Conservation (phyloP, 2,329 filamentous ascomycete genomes). For the Pseudogymnoascus sp. region DNA sequence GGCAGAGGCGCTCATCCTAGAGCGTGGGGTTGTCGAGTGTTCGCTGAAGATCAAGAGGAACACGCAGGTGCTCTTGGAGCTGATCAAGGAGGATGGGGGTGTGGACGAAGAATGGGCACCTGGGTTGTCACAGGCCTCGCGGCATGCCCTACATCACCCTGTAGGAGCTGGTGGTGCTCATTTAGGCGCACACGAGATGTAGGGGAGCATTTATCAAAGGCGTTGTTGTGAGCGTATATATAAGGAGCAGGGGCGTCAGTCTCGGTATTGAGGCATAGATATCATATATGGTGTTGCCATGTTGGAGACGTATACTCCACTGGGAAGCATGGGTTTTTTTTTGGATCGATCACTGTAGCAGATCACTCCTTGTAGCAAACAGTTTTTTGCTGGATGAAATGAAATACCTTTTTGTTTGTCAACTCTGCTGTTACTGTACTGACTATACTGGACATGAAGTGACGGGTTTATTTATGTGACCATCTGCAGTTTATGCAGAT, state of each 20-base stretch:
- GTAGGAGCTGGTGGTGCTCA: neutral
- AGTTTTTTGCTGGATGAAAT: slow-evolving; percentile 1
- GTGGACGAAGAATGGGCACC: slow-evolving; percentile 50
- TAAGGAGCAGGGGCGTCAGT: slow-evolving; percentile 5
- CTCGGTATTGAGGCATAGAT: slow-evolving; percentile 8
- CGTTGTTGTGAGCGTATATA: slow-evolving; percentile 16
- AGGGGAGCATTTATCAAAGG: slow-evolving; percentile 16
- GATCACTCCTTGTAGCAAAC: neutral
- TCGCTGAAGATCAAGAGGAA: slow-evolving; percentile 55
- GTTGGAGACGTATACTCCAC: slow-evolving; percentile 5
- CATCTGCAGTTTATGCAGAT: neutral
- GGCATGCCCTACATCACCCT: slow-evolving; percentile 8
- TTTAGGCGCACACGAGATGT: slow-evolving; percentile 8
- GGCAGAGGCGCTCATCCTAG: slow-evolving; percentile 52
- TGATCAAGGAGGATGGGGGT: slow-evolving; percentile 54
- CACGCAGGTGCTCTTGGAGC: slow-evolving; percentile 51
- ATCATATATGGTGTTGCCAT: slow-evolving; percentile 9
- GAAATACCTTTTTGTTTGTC: slow-evolving; percentile 2
- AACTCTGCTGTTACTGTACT: neutral
- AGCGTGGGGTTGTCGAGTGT: slow-evolving; percentile 48
- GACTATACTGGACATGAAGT: neutral
- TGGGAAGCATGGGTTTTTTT: neutral
- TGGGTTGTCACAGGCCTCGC: slow-evolving; percentile 11
- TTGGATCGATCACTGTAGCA: neutral
- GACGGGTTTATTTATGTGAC: neutral